Evolutionary conservation across 805 yeast genomes (phyloP).

Genomic region (Teunomyces kruisii): DNA sequence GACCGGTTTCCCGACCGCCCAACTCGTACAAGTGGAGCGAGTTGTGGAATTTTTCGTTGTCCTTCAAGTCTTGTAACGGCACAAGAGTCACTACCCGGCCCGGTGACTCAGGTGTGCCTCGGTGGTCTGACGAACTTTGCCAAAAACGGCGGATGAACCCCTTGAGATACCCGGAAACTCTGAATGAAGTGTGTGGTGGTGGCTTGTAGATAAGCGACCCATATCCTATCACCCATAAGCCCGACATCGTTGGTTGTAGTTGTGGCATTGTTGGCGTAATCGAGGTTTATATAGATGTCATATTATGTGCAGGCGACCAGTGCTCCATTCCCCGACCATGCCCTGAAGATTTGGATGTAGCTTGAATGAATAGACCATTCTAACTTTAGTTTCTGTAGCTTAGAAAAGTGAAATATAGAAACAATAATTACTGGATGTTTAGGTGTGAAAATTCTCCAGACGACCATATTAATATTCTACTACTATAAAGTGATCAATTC

Average conservation of each 20-base stretch:
- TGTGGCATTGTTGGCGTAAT: neutral
- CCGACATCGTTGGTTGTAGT: constrained; percentile 14
- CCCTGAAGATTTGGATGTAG: too few relatives aligned
- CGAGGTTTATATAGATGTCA: too few relatives aligned
- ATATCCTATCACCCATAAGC: constrained; percentile 84
- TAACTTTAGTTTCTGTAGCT: too few relatives aligned
- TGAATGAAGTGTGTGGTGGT: constrained; percentile 65
- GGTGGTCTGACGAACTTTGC: constrained; percentile 88
- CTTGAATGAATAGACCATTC: too few relatives aligned
- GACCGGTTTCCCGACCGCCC: constrained; percentile 10
- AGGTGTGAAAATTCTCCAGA: too few relatives aligned
- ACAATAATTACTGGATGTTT: too few relatives aligned
- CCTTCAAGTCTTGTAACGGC: constrained; percentile 53
- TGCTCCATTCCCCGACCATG: too few relatives aligned
- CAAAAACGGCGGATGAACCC: constrained; percentile 85
- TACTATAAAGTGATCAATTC: too few relatives aligned
- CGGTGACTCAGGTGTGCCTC: constrained; percentile 84
- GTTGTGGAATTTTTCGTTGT: constrained; percentile 37
- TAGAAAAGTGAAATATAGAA: too few relatives aligned
- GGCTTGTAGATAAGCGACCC: constrained; percentile 90
- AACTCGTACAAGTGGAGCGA: constrained; percentile 42
- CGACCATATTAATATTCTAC: too few relatives aligned
- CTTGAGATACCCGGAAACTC: constrained; percentile 68
- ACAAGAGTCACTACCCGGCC: constrained; percentile 88
- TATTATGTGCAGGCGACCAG: too few relatives aligned